Evolutionary conservation across 2,329 filamentous ascomycete species (phyloP).

Genomic region (Cordyceps fumosorosea): DNA sequence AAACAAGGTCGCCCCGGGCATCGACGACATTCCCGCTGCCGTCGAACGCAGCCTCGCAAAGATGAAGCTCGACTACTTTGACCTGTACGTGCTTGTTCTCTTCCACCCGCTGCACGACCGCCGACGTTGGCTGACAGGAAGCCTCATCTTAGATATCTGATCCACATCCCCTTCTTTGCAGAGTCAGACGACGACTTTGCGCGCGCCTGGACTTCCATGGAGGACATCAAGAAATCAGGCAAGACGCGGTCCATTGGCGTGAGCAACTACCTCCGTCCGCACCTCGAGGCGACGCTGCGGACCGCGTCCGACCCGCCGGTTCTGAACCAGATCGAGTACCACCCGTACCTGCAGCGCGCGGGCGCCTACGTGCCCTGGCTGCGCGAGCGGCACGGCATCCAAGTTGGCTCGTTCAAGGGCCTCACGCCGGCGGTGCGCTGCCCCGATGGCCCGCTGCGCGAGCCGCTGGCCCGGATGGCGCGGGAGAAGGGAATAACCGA

Average conservation of each 20-base stretch:
- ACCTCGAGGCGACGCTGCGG: neutral
- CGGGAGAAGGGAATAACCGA: neutral
- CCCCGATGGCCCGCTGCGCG: neutral
- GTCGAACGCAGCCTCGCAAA: constrained; percentile 1
- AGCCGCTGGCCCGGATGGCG: neutral
- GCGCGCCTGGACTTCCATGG: neutral
- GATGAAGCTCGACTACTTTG: constrained; percentile 3
- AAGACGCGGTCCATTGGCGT: constrained; percentile 2
- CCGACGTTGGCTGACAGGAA: neutral
- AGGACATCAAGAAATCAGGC: neutral
- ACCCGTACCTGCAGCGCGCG: constrained; percentile 4
- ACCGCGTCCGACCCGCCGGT: neutral
- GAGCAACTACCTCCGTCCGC: neutral
- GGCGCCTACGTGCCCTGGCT: constrained; percentile 7
- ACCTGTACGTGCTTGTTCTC: neutral
- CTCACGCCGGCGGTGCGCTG: neutral
- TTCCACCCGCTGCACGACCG: too few species aligned
- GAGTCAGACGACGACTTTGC: neutral
- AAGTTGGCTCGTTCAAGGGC: constrained; percentile 10
- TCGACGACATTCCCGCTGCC: constrained; percentile 1
- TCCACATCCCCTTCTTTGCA: neutral
- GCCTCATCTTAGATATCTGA: too few species aligned
- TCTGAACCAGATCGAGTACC: constrained; percentile 6
- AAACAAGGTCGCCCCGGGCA: constrained; percentile 37
- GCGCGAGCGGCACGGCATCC: neutral